Conservation (phyloP, 1,284 basidiomycete genomes). For the Rhodotorula sp. region DNA sequence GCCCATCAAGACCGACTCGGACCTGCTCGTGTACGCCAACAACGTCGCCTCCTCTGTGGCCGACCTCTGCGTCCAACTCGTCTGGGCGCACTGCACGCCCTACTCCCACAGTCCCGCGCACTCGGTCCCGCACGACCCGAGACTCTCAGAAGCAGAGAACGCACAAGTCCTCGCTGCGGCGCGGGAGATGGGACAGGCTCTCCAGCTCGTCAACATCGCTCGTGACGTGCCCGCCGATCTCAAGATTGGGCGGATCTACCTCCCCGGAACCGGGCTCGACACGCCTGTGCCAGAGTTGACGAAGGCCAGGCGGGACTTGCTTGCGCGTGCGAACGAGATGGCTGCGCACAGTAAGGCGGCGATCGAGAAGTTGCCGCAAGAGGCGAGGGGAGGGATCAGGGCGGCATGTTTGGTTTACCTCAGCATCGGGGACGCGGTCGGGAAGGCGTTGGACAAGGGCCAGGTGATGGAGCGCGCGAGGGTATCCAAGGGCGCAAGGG, state of each 20-base stretch:
- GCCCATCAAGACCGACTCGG: slow-evolving; percentile 50
- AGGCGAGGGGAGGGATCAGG: slow-evolving; percentile 48
- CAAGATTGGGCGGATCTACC: slow-evolving; percentile 50
- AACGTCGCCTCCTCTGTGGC: slow-evolving; percentile 53
- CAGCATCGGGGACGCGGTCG: slow-evolving; percentile 45
- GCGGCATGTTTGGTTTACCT: slow-evolving; percentile 51
- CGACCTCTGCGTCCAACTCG: slow-evolving; percentile 51
- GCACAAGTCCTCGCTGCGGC: slow-evolving; percentile 41
- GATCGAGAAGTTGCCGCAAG: slow-evolving; percentile 48
- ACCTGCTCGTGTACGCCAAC: slow-evolving; percentile 52
- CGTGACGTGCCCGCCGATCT: slow-evolving; percentile 52
- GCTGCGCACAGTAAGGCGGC: slow-evolving; percentile 39
- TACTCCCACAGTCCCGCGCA: neutral
- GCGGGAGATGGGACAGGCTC: slow-evolving; percentile 51
- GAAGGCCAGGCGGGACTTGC: slow-evolving; percentile 43
- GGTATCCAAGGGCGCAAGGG: slow-evolving; percentile 45
- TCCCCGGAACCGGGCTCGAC: slow-evolving; percentile 48
- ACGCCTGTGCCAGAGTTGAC: slow-evolving; percentile 36
- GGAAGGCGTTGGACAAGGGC: slow-evolving; percentile 20
- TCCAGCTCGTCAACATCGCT: slow-evolving; percentile 53
- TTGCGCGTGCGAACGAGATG: slow-evolving; percentile 46
- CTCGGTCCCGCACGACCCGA: neutral
- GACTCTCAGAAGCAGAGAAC: slow-evolving; percentile 1
- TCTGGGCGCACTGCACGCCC: slow-evolving; percentile 47
- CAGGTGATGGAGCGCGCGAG: slow-evolving; percentile 42